These are phyloP conservation scores for Chrysoporthe austroafricana DNA, from an alignment of 2,329 filamentous ascomycete species.

Conservation along the genomic window DNA sequence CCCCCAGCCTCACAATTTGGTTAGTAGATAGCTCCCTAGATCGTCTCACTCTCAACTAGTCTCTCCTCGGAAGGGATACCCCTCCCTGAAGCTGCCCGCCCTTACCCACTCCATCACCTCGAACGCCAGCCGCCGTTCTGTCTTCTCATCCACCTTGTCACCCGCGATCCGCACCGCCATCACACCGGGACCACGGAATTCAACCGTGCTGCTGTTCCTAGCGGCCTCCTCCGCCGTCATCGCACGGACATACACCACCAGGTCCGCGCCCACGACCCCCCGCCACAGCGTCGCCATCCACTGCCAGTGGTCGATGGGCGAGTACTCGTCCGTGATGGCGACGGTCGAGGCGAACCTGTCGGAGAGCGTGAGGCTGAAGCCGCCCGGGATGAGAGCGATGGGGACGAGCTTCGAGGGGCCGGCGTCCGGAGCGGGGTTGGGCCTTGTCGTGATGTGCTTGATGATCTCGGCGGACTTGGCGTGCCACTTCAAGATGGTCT, in stretches of 20 bases:
- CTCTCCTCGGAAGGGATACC: conserved; percentile 22
- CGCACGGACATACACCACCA: conserved; percentile 69
- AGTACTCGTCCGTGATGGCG: conserved; percentile 77
- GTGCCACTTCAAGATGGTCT: conserved; percentile 75
- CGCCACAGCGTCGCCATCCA: conserved; percentile 97
- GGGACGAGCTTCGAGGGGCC: conserved; percentile 50
- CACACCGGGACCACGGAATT: conserved; percentile 58
- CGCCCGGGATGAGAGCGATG: conserved; percentile 74
- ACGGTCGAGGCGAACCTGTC: conserved; percentile 75
- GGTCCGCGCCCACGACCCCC: conserved; percentile 79
- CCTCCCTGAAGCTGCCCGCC: conserved; percentile 47
- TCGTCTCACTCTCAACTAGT: background rate
- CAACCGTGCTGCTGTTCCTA: conserved; percentile 50
- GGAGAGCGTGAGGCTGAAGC: conserved; percentile 79
- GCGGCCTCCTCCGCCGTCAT: conserved; percentile 41
- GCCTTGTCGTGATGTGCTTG: conserved; percentile 47
- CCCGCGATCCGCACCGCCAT: conserved; percentile 57
- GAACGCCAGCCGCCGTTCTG: conserved; percentile 77
- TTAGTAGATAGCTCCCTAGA: background rate
- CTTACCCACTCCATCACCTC: conserved; percentile 84
- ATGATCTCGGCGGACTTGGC: conserved; percentile 73
- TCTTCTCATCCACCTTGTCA: conserved; percentile 65
- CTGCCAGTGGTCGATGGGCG: conserved; percentile 90
- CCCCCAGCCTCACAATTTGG: background rate
- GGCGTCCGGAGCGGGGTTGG: conserved; percentile 19